Base-by-base conservation (phyloP, 108 stramenopile genomes). In the Fragilaria crotonensis region DNA sequence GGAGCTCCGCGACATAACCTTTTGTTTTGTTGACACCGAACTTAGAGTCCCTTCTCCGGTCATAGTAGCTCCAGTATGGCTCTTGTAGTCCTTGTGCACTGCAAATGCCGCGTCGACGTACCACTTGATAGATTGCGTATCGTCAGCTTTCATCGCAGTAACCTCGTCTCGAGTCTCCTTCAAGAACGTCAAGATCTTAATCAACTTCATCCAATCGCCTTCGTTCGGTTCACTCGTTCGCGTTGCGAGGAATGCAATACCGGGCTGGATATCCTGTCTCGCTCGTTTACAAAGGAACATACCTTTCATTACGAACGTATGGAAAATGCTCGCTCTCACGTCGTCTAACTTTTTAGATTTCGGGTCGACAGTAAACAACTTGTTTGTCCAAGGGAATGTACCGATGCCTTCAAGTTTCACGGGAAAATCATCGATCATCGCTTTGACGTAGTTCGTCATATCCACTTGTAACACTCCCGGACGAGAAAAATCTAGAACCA, bases 301-400 rank as follows among this genome's bases (percentile, higher is more conserved):
- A 27, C n/a, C 48, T 31, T 67, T 67, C 48, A 50, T 50, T 27
- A 59, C 50, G n/a, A 50, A 48, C n/a, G 57, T 52, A 29, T 67
- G 66, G 33, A 59, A 60, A 2, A 36, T 27, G 4, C 3, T 33
- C 17, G 22, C 30, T 3, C 5, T 30, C 2, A 52, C 31, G 17
- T 51, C 27, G 3, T 36, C 18, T 32, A 67, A 25, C 9, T 51
- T 67, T 29, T 26, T 59, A 19, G 66, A 3, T 2, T 32, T 50
- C 4, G 59, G 25, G 19, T 67, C 48, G n/a, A 49, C 25, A 14
- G 48, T 68, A 22, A 68, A 62, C 14, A 68, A 32, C 5, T 54
- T 19, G 3, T 61, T 33, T 32, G 61, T 20, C 31, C 45, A 36
- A 0, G 67, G n/a, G 11, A 22, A 7, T 55, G 5, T n/a, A n/a